Evolutionary conservation across 345 rosid species (phyloP).

Genomic region (Barbarea vulgaris): DNA sequence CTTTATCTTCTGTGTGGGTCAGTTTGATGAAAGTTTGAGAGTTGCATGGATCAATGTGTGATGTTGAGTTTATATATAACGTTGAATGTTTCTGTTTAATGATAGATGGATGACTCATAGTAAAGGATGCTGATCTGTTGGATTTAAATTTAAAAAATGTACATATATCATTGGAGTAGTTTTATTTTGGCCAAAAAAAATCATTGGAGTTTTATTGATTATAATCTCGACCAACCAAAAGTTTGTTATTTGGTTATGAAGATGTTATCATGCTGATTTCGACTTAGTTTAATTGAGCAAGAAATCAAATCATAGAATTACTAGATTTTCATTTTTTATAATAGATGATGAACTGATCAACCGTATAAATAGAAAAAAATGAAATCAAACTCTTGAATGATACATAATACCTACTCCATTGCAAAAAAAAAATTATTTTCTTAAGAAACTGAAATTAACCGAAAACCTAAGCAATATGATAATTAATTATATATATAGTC

Average conservation of each 20-base stretch:
- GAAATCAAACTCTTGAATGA: background rate
- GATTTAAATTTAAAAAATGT: background rate
- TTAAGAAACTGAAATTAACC: background rate
- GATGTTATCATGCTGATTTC: conserved; percentile 5
- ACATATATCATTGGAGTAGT: background rate
- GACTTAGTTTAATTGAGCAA: background rate
- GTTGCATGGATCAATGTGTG: conserved; percentile 34
- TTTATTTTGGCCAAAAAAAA: too few relatives aligned
- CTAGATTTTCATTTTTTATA: background rate
- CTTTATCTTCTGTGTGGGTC: conserved; percentile 19
- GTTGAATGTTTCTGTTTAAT: background rate
- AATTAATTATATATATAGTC: background rate
- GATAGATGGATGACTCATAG: conserved; percentile 30
- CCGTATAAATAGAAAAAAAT: background rate
- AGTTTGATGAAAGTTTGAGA: conserved; percentile 20
- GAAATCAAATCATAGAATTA: background rate
- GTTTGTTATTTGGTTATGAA: conserved; percentile 26
- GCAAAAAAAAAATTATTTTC: background rate
- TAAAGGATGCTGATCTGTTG: conserved; percentile 40
- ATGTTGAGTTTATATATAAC: conserved; percentile 31
- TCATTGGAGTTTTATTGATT: conserved; percentile 22
- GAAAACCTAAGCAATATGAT: conserved; percentile 1
- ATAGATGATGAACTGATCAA: background rate
- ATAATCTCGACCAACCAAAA: conserved; percentile 27
- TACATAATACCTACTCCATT: background rate